Evolutionary conservation across 306 rosid genomes (phyloP).

Genomic region (Heteromeles arbutifolia): DNA sequence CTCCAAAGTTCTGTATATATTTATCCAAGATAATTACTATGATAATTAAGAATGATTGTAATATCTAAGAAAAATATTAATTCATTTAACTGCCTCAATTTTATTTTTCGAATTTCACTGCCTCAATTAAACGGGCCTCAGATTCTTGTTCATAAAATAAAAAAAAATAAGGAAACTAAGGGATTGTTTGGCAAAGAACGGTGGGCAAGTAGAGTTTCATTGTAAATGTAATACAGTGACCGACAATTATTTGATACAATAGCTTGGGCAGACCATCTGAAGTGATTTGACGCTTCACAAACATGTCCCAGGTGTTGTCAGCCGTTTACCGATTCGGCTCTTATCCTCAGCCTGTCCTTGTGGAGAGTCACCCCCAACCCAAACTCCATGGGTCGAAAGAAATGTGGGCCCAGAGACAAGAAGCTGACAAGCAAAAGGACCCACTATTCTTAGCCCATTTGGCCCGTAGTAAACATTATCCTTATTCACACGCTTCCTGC

Average conservation of each 20-base stretch:
- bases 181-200: not conserved
- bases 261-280: not conserved
- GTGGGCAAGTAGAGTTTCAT: not conserved
- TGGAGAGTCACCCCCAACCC: constrained; percentile 10
- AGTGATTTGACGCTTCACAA: constrained; percentile 22
- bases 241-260: constrained; percentile 6
- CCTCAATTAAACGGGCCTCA: too few species aligned
- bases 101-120: too few species aligned
- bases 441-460: constrained; percentile 43
- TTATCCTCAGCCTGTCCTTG: constrained; percentile 12
- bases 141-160: not conserved
- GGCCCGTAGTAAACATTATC: constrained; percentile 1
- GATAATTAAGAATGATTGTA: too few species aligned
- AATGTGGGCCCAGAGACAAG: constrained; percentile 37
- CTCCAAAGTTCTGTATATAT: too few species aligned
- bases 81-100: too few species aligned
- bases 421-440: constrained; percentile 16
- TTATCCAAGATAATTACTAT: too few species aligned
- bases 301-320: constrained; percentile 5
- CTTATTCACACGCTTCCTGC: not conserved
- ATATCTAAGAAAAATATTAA: too few species aligned
- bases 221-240: not conserved
- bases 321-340: constrained; percentile 2
- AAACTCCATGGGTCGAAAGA: constrained; percentile 2
- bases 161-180: not conserved